These are phyloP conservation scores for Seiridium cupressi DNA, from an alignment of 2,329 filamentous ascomycete genomes.

Conservation along the genomic window DNA sequence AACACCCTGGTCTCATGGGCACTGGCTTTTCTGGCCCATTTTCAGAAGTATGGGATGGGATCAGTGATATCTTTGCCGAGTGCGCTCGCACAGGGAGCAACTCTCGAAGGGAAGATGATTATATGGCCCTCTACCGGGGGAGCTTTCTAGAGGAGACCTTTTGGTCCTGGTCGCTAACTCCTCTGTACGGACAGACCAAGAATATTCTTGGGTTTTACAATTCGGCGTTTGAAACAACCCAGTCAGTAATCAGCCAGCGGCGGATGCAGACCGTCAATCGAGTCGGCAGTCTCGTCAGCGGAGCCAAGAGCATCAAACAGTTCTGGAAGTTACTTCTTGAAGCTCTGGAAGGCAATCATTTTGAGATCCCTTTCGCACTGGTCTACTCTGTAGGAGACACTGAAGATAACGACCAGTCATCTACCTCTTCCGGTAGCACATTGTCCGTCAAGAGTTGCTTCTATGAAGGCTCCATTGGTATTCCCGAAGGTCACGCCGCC, in stretches of 20 bases:
- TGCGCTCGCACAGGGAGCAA: slow-evolving; percentile 31
- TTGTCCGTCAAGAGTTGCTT: slow-evolving; percentile 33
- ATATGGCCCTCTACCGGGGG: slow-evolving; percentile 27
- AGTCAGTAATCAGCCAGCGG: slow-evolving; percentile 29
- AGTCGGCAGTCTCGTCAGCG: slow-evolving; percentile 27
- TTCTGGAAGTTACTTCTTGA: slow-evolving; percentile 32
- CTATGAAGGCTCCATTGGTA: slow-evolving; percentile 32
- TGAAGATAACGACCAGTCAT: slow-evolving; percentile 33
- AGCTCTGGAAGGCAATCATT: slow-evolving; percentile 30
- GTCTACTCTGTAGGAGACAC: slow-evolving; percentile 38
- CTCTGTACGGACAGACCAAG: slow-evolving; percentile 33
- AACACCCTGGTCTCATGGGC: slow-evolving; percentile 58
- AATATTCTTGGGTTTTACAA: slow-evolving; percentile 38
- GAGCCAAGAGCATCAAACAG: slow-evolving; percentile 30
- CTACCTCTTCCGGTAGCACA: slow-evolving; percentile 31
- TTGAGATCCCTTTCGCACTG: slow-evolving; percentile 38
- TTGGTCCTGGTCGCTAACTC: slow-evolving; percentile 36
- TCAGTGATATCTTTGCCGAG: slow-evolving; percentile 30
- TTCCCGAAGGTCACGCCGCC: slow-evolving; percentile 30
- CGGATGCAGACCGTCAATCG: slow-evolving; percentile 31
- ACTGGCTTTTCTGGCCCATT: slow-evolving; percentile 56
- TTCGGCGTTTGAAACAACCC: slow-evolving; percentile 35
- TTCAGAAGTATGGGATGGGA: slow-evolving; percentile 42
- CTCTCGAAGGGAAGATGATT: slow-evolving; percentile 31
- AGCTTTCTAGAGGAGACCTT: slow-evolving; percentile 38